Percentiles rank a stretch among this genome's conserved stretches.
phyloP scores from a whole-genome alignment of 306 rosid species.

The Chamaecrista fasciculata region DNA sequence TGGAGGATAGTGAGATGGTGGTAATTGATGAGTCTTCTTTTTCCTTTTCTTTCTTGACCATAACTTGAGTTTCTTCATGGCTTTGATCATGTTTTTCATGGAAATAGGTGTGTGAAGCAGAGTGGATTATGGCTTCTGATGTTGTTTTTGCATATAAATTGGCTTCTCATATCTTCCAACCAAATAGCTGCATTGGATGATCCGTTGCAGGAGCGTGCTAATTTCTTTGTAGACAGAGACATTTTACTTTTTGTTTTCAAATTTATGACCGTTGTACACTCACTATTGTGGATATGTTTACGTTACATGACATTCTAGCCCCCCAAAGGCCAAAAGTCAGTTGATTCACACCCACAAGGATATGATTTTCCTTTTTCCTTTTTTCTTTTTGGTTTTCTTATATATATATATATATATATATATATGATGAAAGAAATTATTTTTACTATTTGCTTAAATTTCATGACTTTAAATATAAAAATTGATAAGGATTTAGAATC shows the following conservation, averaged over 20 bases:
- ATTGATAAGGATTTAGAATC: too few species aligned
- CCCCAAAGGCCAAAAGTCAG: background rate
- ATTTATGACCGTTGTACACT: constrained; percentile 46
- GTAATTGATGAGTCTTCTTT: constrained; percentile 27
- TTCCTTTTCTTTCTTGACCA: constrained; percentile 61
- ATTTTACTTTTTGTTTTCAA: constrained; percentile 25
- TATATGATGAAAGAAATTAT: too few species aligned
- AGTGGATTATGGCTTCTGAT: background rate
- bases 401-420: too few species aligned
- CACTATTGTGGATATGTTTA: background rate
- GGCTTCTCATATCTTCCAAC: too few species aligned
- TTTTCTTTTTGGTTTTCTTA: too few species aligned
- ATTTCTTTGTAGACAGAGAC: too few species aligned
- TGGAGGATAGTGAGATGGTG: constrained; percentile 29
- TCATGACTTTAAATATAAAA: too few species aligned
- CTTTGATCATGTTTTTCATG: constrained; percentile 47
- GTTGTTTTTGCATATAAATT: too few species aligned
- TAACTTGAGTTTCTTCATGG: constrained; percentile 58
- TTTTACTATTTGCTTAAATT: too few species aligned
- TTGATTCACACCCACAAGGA: too few species aligned
- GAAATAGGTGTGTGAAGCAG: background rate
- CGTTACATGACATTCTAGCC: background rate
- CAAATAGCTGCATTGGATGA: too few species aligned
- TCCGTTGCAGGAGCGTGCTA: constrained; percentile 21
- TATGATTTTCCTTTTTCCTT: background rate